Base-by-base conservation (phyloP, 495 filamentous ascomycete genomes). In the Trichoderma reesei region DNA sequence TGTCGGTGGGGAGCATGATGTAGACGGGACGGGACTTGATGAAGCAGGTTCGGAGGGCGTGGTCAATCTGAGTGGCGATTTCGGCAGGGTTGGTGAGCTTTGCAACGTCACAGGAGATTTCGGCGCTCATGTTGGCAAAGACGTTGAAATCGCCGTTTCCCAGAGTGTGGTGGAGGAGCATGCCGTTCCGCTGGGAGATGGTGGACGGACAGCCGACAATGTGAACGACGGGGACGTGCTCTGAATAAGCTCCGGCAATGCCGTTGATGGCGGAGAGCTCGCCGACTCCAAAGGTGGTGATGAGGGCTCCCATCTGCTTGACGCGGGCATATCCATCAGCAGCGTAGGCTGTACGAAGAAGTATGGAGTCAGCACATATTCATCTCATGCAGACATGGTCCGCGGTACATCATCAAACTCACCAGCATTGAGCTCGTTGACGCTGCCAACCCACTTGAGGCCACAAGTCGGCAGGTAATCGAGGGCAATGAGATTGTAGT, bases 131-230 rank as follows among this genome's bases (percentile, higher is more conserved):
- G 65, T 86, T 81, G 66, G 83, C 78, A 70, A 94, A 96, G n/a
- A 89, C 90, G 64, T 88, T 85, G 74, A 89, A 94, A 71, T 94
- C 88, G 37, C 92, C 92, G 70, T 96, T 94, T 39, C 91, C 92
- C 14, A 98, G 86, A 1, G 92, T 96, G 74, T 98, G 93, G 72
- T 98, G 93, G 13, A 98, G 80, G n/a, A 95, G 78, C 72, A 86
- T 79, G 67, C 83, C 83, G 65, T 82, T 76, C 60, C 75, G 76
- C 69, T 88, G 85, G 6, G 83, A 80, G 51, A 78, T 70, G 38
- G 80, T 88, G 7, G 80, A 80, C 0, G 88, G 88, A 51, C 81
- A 82, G 3, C 91, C 91, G 39, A 95, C 90, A 62, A 96, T 90
- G 70, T 96, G 91, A 26, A 93, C 82, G 13, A 96, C 78, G 0